Percentiles rank a stretch among this genome's conserved stretches.
phyloP scores from a whole-genome alignment of 129 eudicot species.

The Rutidosis leptorrhynchoides region DNA sequence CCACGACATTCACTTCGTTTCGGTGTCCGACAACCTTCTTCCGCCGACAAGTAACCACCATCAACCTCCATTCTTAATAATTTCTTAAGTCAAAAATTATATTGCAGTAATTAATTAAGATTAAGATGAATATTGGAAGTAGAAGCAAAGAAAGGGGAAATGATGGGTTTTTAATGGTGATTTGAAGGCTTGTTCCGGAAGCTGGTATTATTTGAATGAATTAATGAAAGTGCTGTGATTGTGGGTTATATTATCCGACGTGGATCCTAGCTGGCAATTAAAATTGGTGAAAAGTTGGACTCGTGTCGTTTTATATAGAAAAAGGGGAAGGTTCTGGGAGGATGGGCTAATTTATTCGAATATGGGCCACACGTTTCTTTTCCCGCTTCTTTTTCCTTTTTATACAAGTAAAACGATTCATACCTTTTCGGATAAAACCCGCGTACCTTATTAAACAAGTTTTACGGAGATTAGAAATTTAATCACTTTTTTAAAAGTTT shows the following conservation, averaged over 20 bases:
- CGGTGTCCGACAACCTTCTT: constrained; percentile 60
- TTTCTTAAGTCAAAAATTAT: background rate
- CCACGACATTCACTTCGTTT: constrained; percentile 27
- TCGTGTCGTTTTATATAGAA: constrained; percentile 22
- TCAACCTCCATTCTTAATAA: constrained; percentile 26
- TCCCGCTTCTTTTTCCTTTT: constrained; percentile 34
- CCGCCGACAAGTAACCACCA: constrained; percentile 34
- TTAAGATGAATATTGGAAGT: background rate
- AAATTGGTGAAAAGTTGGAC: constrained; percentile 18
- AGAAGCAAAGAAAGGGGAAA: constrained; percentile 12
- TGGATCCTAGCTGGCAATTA: constrained; percentile 26
- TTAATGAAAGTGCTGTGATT: background rate
- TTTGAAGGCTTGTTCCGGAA: constrained; percentile 42
- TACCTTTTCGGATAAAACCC: constrained; percentile 19
- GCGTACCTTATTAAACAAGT: constrained; percentile 15
- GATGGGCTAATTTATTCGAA: constrained; percentile 34
- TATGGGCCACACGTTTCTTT: constrained; percentile 37
- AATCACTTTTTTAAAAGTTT: background rate
- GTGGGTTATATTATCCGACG: constrained; percentile 26
- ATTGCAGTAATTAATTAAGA: background rate
- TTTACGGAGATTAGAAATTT: background rate
- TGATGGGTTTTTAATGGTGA: constrained; percentile 16
- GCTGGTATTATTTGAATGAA: constrained; percentile 30
- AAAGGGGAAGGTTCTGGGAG: constrained; percentile 30
- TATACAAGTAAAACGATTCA: constrained; percentile 16